Evolutionary conservation across 768 basidiomycete genomes (phyloP).

Genomic region (Tulasnella sp.): DNA sequence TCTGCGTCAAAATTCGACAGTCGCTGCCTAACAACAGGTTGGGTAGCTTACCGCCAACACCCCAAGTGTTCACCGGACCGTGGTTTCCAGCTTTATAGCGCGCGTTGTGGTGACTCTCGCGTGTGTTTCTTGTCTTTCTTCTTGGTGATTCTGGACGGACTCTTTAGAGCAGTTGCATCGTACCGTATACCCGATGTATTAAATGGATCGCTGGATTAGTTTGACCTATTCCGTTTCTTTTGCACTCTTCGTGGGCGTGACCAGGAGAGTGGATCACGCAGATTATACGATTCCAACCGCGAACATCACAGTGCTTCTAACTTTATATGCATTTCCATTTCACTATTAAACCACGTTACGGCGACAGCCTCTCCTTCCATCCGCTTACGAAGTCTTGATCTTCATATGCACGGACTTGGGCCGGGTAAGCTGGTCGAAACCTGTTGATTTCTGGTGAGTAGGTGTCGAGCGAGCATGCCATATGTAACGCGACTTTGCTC

Average conservation of each 20-base stretch:
- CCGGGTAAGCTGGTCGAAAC: slow-evolving; percentile 75
- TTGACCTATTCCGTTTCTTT: too few species aligned
- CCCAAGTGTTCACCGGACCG: not conserved
- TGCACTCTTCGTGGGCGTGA: too few species aligned
- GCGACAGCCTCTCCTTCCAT: not conserved
- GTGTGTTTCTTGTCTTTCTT: not conserved
- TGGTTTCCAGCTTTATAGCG: not conserved
- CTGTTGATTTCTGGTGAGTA: slow-evolving; percentile 32
- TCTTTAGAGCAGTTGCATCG: not conserved
- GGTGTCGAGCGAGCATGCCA: not conserved
- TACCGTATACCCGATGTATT: not conserved
- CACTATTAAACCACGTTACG: not conserved
- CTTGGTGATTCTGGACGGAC: not conserved
- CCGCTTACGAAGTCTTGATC: slow-evolving; percentile 19
- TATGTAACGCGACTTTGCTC: slow-evolving; percentile 18
- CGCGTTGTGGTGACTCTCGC: not conserved
- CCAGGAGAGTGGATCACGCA: not conserved
- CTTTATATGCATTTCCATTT: not conserved
- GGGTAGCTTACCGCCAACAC: too few species aligned
- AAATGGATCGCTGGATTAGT: not conserved
- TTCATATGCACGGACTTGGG: slow-evolving; percentile 79
- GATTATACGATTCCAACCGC: not conserved
- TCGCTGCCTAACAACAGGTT: too few species aligned
- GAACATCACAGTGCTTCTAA: not conserved
- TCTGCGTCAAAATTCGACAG: too few species aligned